Evolutionary conservation across 352 stramenopile species (phyloP).

Genomic region (Pythium brachiatum): DNA sequence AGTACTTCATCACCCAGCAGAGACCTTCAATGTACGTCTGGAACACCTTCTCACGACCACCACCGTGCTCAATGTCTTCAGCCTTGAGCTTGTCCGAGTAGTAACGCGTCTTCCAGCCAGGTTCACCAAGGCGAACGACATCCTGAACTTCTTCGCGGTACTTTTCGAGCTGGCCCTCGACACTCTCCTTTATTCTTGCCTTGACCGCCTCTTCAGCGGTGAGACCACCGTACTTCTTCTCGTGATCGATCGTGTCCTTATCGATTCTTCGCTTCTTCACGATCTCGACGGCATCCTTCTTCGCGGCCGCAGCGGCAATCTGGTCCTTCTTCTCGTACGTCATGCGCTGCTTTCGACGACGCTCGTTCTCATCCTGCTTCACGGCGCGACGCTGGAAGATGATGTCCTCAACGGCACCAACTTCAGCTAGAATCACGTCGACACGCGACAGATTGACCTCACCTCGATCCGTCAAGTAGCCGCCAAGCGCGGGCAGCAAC

Average conservation of each 20-base stretch:
- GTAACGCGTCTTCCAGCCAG: conserved; percentile 96
- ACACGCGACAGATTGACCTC: conserved; percentile 94
- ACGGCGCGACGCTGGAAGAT: conserved; percentile 89
- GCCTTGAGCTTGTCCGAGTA: conserved; percentile 87
- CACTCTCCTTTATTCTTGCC: conserved; percentile 75
- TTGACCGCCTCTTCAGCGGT: conserved; percentile 69
- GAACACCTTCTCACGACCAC: conserved; percentile 89
- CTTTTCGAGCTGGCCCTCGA: conserved; percentile 75
- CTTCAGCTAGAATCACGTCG: conserved; percentile 95
- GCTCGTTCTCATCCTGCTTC: conserved; percentile 84
- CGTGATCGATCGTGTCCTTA: conserved; percentile 53
- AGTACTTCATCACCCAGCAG: conserved; percentile 99
- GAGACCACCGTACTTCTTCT: conserved; percentile 74
- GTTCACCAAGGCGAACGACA: conserved; percentile 93
- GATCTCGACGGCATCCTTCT: conserved; percentile 74
- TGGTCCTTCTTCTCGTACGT: conserved; percentile 74
- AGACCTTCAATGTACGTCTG: conserved; percentile 98
- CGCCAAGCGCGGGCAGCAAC: conserved; percentile 75
- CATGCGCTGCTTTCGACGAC: conserved; percentile 59
- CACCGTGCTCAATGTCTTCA: conserved; percentile 79
- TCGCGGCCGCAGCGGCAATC: conserved; percentile 51
- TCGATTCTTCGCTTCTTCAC: conserved; percentile 75
- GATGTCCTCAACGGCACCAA: conserved; percentile 96
- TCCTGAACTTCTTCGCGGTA: conserved; percentile 89
- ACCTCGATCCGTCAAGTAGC: conserved; percentile 95